Conservation (phyloP, 2,329 filamentous ascomycete genomes). For the Boeremia lycopersici region DNA sequence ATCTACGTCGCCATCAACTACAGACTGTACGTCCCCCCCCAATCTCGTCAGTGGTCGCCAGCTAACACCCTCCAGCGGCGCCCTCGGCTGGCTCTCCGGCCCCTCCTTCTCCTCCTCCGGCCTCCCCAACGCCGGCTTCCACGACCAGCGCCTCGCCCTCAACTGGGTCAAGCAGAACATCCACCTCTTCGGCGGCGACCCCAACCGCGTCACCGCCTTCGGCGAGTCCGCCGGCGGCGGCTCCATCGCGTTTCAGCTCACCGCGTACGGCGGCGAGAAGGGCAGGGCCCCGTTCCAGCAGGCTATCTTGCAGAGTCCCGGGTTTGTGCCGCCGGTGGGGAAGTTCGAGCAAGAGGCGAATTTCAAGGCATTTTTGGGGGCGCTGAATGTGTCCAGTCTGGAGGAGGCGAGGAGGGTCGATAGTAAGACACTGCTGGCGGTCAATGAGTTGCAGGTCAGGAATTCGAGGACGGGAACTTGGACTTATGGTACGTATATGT, state of each 20-base stretch:
- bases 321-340: background rate
- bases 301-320: background rate
- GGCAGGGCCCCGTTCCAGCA: background rate
- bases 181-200: conserved; percentile 58
- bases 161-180: conserved; percentile 59
- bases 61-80: background rate
- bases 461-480: background rate
- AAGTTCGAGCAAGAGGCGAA: background rate
- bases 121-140: conserved; percentile 44
- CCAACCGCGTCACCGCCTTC: conserved; percentile 35
- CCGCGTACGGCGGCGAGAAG: background rate
- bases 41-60: background rate
- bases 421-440: background rate
- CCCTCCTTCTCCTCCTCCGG: background rate
- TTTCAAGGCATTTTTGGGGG: background rate
- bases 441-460: background rate
- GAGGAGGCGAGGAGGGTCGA: background rate
- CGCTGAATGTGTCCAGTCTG: background rate
- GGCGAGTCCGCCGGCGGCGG: conserved; percentile 48
- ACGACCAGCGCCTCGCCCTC: conserved; percentile 57
- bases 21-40: background rate
- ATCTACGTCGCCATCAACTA: background rate
- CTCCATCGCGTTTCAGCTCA: background rate
- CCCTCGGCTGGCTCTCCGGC: background rate
- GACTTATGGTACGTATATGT: background rate